Conservation (phyloP, 2,329 filamentous ascomycete species). For the Colletotrichum acutatum region DNA sequence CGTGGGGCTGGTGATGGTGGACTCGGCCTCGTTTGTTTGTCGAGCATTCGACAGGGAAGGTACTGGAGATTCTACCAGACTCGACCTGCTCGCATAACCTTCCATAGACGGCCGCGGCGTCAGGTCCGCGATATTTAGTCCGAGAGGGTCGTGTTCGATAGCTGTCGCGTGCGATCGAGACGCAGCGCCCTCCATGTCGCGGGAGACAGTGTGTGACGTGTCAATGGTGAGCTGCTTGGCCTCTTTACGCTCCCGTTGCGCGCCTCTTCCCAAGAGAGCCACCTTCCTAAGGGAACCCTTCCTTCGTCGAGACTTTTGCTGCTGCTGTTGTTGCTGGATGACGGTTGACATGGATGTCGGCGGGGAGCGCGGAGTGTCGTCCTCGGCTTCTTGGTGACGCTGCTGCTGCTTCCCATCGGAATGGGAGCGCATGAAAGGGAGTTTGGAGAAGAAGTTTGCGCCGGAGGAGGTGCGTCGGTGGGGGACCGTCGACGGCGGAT, state of each 20-base stretch:
- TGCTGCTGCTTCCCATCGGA: conserved; percentile 43
- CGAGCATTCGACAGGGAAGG: conserved; percentile 38
- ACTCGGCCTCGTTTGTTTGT: conserved; percentile 27
- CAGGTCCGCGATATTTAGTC: conserved; percentile 59
- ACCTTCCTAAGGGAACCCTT: conserved; percentile 90
- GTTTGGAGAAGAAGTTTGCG: conserved; percentile 73
- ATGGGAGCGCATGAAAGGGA: conserved; percentile 72
- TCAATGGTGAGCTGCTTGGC: conserved; percentile 57
- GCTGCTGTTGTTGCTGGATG: conserved; percentile 51
- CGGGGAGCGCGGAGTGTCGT: conserved; percentile 41
- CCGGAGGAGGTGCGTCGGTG: conserved; percentile 63
- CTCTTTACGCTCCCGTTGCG: conserved; percentile 69
- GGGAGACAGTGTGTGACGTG: conserved; percentile 45
- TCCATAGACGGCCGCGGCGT: conserved; percentile 60
- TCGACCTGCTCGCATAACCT: conserved; percentile 52
- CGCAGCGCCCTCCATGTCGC: conserved; percentile 27
- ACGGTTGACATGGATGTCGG: conserved; percentile 43
- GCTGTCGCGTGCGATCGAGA: conserved; percentile 6
- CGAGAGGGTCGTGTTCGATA: conserved; percentile 48
- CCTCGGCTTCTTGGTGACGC: conserved; percentile 44
- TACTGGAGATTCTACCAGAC: conserved; percentile 34
- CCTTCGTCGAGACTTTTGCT: conserved; percentile 71
- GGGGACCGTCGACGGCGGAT: neutral
- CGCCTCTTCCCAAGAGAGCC: conserved; percentile 81
- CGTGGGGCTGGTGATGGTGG: conserved; percentile 59